Conservation (phyloP, 2,329 filamentous ascomycete species). For the Blumeriella jaapii region DNA sequence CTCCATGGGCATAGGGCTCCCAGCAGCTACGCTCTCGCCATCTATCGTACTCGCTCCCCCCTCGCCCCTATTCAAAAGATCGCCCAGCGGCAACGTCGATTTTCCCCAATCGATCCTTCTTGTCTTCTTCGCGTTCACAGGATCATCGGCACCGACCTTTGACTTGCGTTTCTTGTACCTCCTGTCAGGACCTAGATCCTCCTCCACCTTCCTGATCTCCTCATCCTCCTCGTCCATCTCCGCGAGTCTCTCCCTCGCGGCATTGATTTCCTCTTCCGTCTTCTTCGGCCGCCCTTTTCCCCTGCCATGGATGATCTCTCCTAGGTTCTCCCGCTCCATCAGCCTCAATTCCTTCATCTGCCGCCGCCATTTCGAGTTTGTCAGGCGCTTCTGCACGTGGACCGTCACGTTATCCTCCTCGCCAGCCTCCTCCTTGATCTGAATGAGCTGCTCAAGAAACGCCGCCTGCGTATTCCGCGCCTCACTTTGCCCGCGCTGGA, state of each 20-base stretch:
- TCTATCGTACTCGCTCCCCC: not conserved
- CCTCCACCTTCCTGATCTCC: not conserved
- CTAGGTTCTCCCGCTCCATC: slow-evolving; percentile 12
- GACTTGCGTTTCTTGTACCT: slow-evolving; percentile 5
- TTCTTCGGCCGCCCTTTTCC: slow-evolving; percentile 4
- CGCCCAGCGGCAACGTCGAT: not conserved
- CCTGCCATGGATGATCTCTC: slow-evolving; percentile 8
- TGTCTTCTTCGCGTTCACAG: not conserved
- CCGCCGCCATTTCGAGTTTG: slow-evolving; percentile 17
- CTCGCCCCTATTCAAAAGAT: not conserved
- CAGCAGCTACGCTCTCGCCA: not conserved
- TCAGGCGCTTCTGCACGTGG: slow-evolving; percentile 32
- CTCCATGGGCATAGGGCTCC: too few relatives aligned
- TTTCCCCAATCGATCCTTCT: not conserved
- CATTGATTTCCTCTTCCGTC: slow-evolving; percentile 1
- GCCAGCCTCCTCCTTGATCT: slow-evolving; percentile 50
- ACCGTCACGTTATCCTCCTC: slow-evolving; percentile 56
- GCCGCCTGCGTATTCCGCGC: slow-evolving; percentile 32
- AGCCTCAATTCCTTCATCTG: slow-evolving; percentile 12
- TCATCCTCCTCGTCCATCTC: slow-evolving; percentile 14
- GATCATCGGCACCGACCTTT: not conserved
- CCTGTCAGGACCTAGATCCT: not conserved
- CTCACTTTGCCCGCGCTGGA: slow-evolving; percentile 21
- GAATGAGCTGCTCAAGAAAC: slow-evolving; percentile 56
- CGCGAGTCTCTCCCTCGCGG: slow-evolving; percentile 11